Evolutionary conservation across 75 land plant species (phyloP), one percentile per base, ranked within the genome.

Genomic region (Pinus taeda): DNA sequence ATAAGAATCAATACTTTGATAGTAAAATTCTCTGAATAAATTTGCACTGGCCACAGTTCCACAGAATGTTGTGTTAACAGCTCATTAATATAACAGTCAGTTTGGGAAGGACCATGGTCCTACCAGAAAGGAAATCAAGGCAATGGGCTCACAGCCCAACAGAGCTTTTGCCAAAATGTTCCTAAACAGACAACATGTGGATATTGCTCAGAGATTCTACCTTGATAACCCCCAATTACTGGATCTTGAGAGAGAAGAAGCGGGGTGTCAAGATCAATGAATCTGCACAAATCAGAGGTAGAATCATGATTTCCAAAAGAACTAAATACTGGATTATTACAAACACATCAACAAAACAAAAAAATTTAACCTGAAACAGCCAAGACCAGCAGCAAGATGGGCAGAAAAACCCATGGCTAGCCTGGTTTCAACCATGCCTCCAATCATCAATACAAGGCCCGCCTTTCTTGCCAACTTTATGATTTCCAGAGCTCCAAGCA

Each of bases 351-450:
- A 53, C 39, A 78, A 76, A 49, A 56, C 24, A 59, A 18, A 49
- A 26, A 14, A 9, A 13, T 37, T 55, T 73, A 79, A 91, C 96
- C 78, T 92, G 89, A 93, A 93, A 75, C 90, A 87, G 6, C 90
- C 89, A 77, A 93, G 76, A 18, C 96, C 96, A 81, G 96, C 94
- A 82, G 94, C 94, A 61, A 93, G 78, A 83, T 93, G 92, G 67
- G 87, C 96, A 81, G 96, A 84, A 86, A 92, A 93, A 22, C 96
- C 96, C 96, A 93, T 93, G 26, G 89, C 96, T 21, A 93, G 79
- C 59, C 94, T 86, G 49, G 96, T 93, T 55, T 93, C 96, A 74
- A 93, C 94, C 96, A 93, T 93, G 75, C 96, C 96, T 57, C 96
- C 96, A 63, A 93, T 88, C 96, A 93, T 93, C 55, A 93, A 75